Base-by-base conservation (phyloP, 1,284 basidiomycete genomes). In the Paramarasmius palmivorus region DNA sequence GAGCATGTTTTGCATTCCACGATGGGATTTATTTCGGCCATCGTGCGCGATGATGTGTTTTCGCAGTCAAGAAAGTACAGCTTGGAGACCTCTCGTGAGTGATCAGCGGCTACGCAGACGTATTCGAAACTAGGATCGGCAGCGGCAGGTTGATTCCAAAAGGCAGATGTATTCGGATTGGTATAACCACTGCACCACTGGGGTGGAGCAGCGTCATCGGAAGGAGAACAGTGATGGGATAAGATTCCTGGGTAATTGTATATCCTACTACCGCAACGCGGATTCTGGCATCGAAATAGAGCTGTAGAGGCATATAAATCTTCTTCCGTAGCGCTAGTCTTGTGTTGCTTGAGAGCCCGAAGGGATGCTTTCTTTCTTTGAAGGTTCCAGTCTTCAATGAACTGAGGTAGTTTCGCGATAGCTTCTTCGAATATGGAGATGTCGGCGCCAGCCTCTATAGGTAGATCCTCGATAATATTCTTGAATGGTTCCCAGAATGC, bases 401-500 rank as follows among this genome's bases (percentile, higher is more conserved):
- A 23, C 9, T 15, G 15, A 22, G 41, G 41, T 3, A 44, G 41
- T 22, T 26, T 20, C 9, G 41, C 9, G 9, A 8, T 10, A 10
- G 23, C 5, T 5, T 6, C 41, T 23, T 44, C 20, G 15, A 44
- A 44, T 8, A 44, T 8, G 14, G 41, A 44, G 7, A 4, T 14
- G 23, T 6, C 4, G 7, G 19, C 25, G 5, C 19, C 17, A 22
- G 4, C 20, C 4, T 20, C 4, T 15, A 29, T 2, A 8, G 41
- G 41, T 23, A 4, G 20, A 7, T 42, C 50, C 17, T 52, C 50
- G 7, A 52, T 34, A 19, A 52, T 52, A 9, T 14, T 36, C 12
- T 39, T 40, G 41, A 52, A 7, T 7, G 20, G 37, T 19, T 41
- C 39, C 19, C 15, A 14, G 7, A 29, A n/a, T 8, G 39, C 40